Evolutionary conservation across 2,329 filamentous ascomycete genomes (phyloP), one percentile per base, ranked within the genome.

Genomic region (Aspergillus unguis): DNA sequence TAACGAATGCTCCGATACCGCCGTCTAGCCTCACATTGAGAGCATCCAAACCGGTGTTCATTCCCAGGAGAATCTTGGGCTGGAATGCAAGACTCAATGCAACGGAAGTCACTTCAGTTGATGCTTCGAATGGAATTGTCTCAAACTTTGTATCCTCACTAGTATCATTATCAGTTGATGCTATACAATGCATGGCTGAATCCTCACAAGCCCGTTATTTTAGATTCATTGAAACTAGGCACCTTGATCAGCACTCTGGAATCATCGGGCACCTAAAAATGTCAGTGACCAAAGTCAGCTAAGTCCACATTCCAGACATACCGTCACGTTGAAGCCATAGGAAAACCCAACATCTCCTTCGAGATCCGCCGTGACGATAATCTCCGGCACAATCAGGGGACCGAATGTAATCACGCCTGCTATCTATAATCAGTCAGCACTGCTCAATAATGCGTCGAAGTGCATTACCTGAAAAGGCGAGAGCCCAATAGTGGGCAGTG

Each of bases 1-100:
- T 53, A 29, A 65, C 49, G 41, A 53, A 60, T 10, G 58, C 59
- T 1, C 62, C 62, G 3, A 64, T 54, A 4, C 59, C 62, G 2
- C 62, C 60, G 0, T 49, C 47, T n/a, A 57, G 37, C 55, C 52
- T 56, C 6, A 26, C 31, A 6, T 48, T 33, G 7, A 41, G 7
- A 23, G 37, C 28, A 2, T 28, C 46, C 9, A 43, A 28, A 11
- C 38, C 26, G 11, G 46, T 43, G 31, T 40, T 36, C 25, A 49
- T 42, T 17, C 29, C 46, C 1, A 47, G 44, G 7, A 47, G 27
- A 9, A 47, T 31, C 1, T 47, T 26, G 26, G 44, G 35, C 10
- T 37, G 35, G 26, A 47, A 47, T 4, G 44, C 7, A 5, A 47
- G 28, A 8, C 31, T 38, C n/a, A 47, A 27, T 7, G 33, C 8